These are phyloP conservation scores for Peterozyma xylosa DNA, from an alignment of 805 yeast species.

Conservation along the genomic window DNA sequence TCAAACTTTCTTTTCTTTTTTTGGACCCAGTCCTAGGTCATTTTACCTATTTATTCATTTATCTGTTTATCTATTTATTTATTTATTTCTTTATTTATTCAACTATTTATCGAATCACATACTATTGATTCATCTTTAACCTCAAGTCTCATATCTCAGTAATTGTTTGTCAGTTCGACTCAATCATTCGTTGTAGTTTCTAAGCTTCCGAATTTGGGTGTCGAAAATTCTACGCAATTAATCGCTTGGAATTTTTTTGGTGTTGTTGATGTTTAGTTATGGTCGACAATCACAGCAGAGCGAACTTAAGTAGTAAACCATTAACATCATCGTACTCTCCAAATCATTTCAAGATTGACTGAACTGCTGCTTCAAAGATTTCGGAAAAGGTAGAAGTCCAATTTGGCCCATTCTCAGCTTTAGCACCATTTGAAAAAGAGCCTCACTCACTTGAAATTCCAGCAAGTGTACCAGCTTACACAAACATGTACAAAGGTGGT, in stretches of 20 bases:
- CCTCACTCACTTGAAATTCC: no score
- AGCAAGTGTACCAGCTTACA: no score
- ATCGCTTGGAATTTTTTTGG: not conserved
- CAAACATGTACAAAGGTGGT: no score
- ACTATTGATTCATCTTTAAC: not conserved
- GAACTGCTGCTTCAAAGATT: no score
- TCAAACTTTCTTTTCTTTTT: conserved; percentile 1
- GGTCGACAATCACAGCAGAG: not conserved
- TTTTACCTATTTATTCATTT: conserved; percentile 1
- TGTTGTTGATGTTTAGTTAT: not conserved
- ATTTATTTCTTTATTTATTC: conserved; percentile 1
- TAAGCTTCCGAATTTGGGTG: no score
- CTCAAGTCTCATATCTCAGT: not conserved
- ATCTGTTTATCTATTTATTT: conserved; percentile 1
- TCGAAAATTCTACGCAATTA: not conserved
- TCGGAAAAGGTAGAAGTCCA: no score
- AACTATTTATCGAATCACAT: not conserved
- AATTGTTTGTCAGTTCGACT: no score
- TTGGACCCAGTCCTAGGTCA: not conserved
- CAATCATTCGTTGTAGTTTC: no score
- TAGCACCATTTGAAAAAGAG: no score
- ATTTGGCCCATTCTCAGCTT: no score
- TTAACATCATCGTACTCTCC: conserved; percentile 1
- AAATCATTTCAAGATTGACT: no score
- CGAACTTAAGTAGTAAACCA: not conserved